Evolutionary conservation across 495 filamentous ascomycete species (phyloP), one percentile per base, ranked within the genome.

Genomic region (Annulohypoxylon nitens): DNA sequence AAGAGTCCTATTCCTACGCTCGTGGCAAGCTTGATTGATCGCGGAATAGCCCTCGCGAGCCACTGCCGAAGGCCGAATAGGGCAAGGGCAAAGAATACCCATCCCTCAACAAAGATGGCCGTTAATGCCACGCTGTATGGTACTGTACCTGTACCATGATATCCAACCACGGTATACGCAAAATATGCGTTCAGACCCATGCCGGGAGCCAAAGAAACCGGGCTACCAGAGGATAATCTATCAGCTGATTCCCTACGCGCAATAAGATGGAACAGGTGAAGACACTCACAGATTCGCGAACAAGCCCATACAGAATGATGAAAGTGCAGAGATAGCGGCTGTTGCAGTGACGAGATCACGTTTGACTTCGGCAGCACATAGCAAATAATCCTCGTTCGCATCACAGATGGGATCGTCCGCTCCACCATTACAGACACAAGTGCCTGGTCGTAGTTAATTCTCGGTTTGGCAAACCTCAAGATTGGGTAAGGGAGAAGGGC

Each of bases 181-280:
- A 95, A 95, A 77, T 95, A 95, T 2, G 92, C 92, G 75, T 95
- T 95, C 62, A 95, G 70, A 14, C 93, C 93, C 92, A 95, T 93
- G 33, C 93, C 93, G 11, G 93, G 93, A 4, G 92, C 93, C 57
- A 95, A 82, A 5, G 89, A 90, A 54, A 95, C 90, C 2, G 93
- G 93, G 70, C 90, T 88, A 62, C 82, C 4, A 41, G 20, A 34
- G 11, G 48, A n/a, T 30, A 3, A 3, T 16, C 14, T 20, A 54
- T 62, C 41, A 71, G 43, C 59, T 59, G 23, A 50, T 3, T 16
- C 16, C 47, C n/a, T 14, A 12, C 45, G 11, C 8, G 9, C 2
- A 51, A 53, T 41, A 7, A 10, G 9, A 53, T 41, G 39, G 30
- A 33, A 37, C n/a, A 41, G 23, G 9, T 10, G 45, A 25, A 48